These are phyloP conservation scores for Populus simonii DNA, from an alignment of 345 rosid species.

Conservation along the genomic window DNA sequence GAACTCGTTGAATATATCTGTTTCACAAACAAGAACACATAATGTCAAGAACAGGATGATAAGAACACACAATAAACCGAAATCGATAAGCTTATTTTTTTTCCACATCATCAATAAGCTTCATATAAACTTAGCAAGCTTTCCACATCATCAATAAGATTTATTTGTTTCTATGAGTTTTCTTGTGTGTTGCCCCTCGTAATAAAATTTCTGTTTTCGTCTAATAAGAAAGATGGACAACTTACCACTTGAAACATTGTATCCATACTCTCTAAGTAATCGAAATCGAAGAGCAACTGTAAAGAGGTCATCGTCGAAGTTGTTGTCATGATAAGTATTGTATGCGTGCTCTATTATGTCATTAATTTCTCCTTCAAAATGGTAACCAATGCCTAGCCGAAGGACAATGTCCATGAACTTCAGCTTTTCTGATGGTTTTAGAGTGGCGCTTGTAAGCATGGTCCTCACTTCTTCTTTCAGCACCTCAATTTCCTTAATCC, in stretches of 20 bases:
- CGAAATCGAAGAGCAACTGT: conserved; percentile 22
- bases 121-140: too few relatives aligned
- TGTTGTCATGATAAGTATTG: not conserved
- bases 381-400: conserved; percentile 19
- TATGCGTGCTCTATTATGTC: not conserved
- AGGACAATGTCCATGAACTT: conserved; percentile 18
- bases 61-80: too few relatives aligned
- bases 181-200: too few relatives aligned
- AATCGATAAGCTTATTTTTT: too few relatives aligned
- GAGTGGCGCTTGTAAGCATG: not conserved
- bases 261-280: conserved; percentile 23
- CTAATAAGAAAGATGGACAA: not conserved
- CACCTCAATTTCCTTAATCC: not conserved
- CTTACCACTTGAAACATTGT: conserved; percentile 8
- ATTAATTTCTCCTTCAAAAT: conserved; percentile 20
- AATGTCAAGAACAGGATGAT: too few relatives aligned
- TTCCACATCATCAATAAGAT: too few relatives aligned
- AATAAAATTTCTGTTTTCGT: too few relatives aligned
- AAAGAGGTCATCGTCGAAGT: not conserved
- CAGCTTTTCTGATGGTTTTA: not conserved
- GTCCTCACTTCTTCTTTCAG: not conserved
- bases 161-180: too few relatives aligned
- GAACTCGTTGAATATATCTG: not conserved
- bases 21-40: not conserved
- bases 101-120: too few relatives aligned